These are phyloP conservation scores for Macrolepiota fuliginosa DNA, from an alignment of 768 basidiomycete genomes.

Conservation along the genomic window DNA sequence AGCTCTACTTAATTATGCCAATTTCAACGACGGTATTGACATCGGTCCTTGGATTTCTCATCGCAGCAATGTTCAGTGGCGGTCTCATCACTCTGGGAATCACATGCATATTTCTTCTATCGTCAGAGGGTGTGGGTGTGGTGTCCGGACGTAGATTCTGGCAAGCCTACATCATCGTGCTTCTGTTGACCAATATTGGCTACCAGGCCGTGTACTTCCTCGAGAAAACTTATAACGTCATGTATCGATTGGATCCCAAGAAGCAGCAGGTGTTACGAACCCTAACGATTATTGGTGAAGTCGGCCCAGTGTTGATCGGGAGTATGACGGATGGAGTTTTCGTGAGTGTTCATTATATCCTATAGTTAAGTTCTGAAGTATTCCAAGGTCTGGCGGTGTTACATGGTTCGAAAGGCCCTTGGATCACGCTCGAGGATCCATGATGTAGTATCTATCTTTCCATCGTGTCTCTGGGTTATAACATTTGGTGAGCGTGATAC, in stretches of 20 bases:
- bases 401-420: not conserved
- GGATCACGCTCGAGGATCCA: not conserved
- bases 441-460: not conserved
- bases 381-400: slow-evolving; percentile 5
- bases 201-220: no score
- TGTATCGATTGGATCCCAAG: no score
- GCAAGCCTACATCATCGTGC: not conserved
- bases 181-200: not conserved
- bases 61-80: not conserved
- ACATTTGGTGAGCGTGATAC: not conserved
- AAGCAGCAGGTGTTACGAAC: no score
- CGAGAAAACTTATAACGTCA: no score
- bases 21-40: no score
- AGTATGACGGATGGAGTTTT: not conserved
- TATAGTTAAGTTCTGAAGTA: not conserved
- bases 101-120: not conserved
- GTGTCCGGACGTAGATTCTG: not conserved
- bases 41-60: no score
- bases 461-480: not conserved
- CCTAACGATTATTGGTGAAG: not conserved
- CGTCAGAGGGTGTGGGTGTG: no score
- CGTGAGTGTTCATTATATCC: not conserved
- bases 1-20: no score
- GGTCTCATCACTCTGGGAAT: not conserved
- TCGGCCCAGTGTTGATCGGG: not conserved